Conservation (phyloP, 2,329 filamentous ascomycete genomes). For the Eutypella sp. region DNA sequence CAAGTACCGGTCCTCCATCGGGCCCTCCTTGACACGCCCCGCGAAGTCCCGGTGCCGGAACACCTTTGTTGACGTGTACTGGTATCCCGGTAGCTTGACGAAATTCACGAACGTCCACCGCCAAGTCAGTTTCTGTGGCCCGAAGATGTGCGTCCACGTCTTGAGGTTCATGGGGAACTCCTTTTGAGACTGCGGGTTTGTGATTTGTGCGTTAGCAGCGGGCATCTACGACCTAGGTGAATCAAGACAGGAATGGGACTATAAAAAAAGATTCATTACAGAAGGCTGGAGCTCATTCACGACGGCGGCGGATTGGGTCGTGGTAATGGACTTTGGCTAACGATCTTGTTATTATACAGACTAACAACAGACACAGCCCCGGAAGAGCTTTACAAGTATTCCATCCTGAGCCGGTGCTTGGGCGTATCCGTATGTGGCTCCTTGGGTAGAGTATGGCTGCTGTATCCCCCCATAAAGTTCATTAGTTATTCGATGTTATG, state of each 20-base stretch:
- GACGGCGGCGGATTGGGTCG: neutral
- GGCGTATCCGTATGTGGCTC: neutral
- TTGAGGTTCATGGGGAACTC: constrained; percentile 1
- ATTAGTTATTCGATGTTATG: too few species aligned
- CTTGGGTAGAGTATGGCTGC: neutral
- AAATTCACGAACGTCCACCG: constrained; percentile 5
- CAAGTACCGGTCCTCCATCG: constrained; percentile 11
- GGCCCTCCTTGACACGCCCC: constrained; percentile 6
- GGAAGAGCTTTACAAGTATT: neutral
- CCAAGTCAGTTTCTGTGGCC: neutral
- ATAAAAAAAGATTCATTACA: neutral
- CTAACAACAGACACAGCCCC: neutral
- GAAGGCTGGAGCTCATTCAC: neutral
- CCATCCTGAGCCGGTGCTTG: neutral
- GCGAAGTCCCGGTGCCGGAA: constrained; percentile 14
- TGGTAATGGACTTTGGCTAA: neutral
- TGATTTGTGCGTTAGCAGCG: neutral
- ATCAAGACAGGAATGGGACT: neutral
- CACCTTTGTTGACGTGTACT: neutral
- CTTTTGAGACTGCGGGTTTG: neutral
- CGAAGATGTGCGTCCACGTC: neutral
- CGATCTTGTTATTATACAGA: neutral
- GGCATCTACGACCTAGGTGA: neutral
- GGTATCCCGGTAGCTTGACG: constrained; percentile 4
- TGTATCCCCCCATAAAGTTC: too few species aligned